Evolutionary conservation across 2,329 filamentous ascomycete species (phyloP), one percentile per base, ranked within the genome.

Genomic region (Knoxdaviesia capensis): DNA sequence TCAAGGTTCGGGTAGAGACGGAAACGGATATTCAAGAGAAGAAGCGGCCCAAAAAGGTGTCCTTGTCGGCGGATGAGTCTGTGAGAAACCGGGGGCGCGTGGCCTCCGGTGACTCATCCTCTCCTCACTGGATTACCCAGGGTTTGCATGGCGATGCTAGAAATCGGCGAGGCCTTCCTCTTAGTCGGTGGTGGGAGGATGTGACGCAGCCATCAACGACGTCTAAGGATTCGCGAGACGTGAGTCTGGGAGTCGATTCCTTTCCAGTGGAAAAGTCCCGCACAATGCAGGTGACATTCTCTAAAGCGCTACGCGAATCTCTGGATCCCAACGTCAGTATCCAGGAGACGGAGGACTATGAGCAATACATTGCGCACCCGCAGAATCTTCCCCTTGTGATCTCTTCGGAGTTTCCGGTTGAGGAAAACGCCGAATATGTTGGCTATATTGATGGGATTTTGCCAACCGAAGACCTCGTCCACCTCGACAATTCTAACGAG

Each of bases 231-330:
- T 20, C 20, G 20, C 20, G 20, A 4, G 58, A 60, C 5, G 62
- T 54, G 44, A 52, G 49, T n/a, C 48, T 51, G 8, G 51, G 8
- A 31, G 33, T 37, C 10, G 35, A 20, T 39, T 29, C 20, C 20
- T 20, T 20, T 20, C 20, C 20, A 20, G 20, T 20, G 20, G 81
- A 92, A 52, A 92, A 92, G 59, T 74, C 77, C 31, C 81, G 80
- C 34, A 80, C 81, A 43, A 80, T 84, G 9, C 85, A 94, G 55
- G 87, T 82, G 79, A 92, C 84, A 0, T 80, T 94, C 39, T 80
- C 80, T 11, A 80, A 92, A 53, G 79, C 94, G 40, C 80, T 94
- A 38, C 70, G 78, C 42, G 81, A 87, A 55, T 90, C 84, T 5
- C 68, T 96, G 38, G 81, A 94, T 49, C 90, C 90, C 1, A 77